These are phyloP conservation scores for Polytolypa hystricis DNA, from an alignment of 2,329 filamentous ascomycete species.

Conservation along the genomic window DNA sequence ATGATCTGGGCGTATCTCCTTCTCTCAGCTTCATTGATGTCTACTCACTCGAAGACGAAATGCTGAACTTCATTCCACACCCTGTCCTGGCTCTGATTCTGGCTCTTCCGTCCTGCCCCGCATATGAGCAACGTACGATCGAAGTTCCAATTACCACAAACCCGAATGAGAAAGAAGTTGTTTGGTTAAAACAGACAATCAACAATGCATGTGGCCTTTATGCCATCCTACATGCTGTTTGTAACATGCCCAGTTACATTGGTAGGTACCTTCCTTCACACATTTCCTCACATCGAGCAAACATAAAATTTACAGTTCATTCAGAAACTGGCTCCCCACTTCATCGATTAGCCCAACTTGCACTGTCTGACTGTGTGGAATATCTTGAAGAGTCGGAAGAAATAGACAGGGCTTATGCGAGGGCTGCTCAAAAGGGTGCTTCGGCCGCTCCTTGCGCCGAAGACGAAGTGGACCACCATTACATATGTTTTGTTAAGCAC, in stretches of 20 bases:
- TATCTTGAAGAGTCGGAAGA: slow-evolving; percentile 6
- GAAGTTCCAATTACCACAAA: not conserved
- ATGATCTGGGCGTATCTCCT: slow-evolving; percentile 9
- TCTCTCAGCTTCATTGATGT: slow-evolving; percentile 11
- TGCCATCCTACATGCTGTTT: slow-evolving; percentile 12
- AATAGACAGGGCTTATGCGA: slow-evolving; percentile 5
- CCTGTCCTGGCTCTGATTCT: slow-evolving; percentile 10
- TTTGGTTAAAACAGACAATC: slow-evolving; percentile 10
- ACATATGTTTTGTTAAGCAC: slow-evolving; percentile 10
- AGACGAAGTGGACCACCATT: slow-evolving; percentile 11
- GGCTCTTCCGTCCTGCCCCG: slow-evolving; percentile 8
- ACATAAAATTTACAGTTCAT: not conserved
- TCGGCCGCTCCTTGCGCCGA: slow-evolving; percentile 8
- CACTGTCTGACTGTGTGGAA: not conserved
- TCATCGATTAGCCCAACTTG: slow-evolving; percentile 3
- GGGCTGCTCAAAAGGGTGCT: slow-evolving; percentile 6
- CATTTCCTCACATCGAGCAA: not conserved
- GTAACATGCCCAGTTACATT: slow-evolving; percentile 7
- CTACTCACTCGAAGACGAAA: slow-evolving; percentile 8
- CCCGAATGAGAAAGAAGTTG: not conserved
- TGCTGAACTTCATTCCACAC: slow-evolving; percentile 5
- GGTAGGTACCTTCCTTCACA: slow-evolving; percentile 4
- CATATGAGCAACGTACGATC: slow-evolving; percentile 7
- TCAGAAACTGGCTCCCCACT: slow-evolving; percentile 2
- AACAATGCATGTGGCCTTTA: slow-evolving; percentile 13